Evolutionary conservation across 164 flowering plant species (phyloP).

Genomic region (Warburgia ugandensis): DNA sequence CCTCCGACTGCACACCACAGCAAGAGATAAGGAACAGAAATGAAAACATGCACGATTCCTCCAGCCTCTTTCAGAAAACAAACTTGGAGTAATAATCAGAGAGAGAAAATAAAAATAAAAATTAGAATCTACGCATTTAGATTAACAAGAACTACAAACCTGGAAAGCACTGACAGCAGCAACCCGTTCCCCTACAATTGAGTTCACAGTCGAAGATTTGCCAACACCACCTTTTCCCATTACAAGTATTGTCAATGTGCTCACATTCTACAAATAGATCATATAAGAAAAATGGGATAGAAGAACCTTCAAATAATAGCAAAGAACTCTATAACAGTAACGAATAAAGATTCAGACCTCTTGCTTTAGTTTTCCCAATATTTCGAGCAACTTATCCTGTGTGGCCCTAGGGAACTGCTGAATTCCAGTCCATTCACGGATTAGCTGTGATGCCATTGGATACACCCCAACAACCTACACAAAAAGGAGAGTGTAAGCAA

Average conservation of each 20-base stretch:
- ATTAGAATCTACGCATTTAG: too few species aligned
- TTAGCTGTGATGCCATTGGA: conserved; percentile 44
- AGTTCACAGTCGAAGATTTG: conserved; percentile 91
- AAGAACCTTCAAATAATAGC: neutral
- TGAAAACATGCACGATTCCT: too few species aligned
- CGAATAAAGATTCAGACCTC: conserved; percentile 38
- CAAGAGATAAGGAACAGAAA: too few species aligned
- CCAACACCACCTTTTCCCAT: conserved; percentile 99
- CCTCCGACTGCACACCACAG: conserved; percentile 87
- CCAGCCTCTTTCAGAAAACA: too few species aligned
- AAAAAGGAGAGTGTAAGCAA: neutral
- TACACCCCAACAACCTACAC: neutral
- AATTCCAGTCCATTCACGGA: conserved; percentile 83
- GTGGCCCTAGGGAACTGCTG: conserved; percentile 83
- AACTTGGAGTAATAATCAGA: too few species aligned
- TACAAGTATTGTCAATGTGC: conserved; percentile 78
- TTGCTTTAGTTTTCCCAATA: conserved; percentile 69
- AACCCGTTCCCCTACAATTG: conserved; percentile 80
- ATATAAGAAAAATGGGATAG: neutral
- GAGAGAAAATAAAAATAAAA: too few species aligned
- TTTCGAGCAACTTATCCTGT: conserved; percentile 58
- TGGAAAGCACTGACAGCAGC: conserved; percentile 83
- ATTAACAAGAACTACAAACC: conserved; percentile 48
- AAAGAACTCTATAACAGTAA: neutral
- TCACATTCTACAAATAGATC: conserved; percentile 48